A percentile compares a stretch with the other conserved stretches of the same genome.
Evolutionary conservation across 2,329 filamentous ascomycete species (phyloP).

Genomic region (Ophiostoma australiae): DNA sequence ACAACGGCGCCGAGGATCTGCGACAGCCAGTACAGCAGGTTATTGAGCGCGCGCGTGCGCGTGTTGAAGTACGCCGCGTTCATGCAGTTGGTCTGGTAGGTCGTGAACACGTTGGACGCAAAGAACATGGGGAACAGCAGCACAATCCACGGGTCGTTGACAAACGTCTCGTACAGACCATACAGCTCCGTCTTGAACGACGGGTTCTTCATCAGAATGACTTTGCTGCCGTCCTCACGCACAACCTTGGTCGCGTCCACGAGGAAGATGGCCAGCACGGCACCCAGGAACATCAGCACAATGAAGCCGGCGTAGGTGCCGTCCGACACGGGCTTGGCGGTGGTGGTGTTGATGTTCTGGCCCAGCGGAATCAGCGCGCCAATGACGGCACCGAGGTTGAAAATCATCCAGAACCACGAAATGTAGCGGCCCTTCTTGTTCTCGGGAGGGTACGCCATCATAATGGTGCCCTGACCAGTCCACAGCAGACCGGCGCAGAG

Average conservation of each 20-base stretch:
- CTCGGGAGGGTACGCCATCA: slow-evolving; percentile 86
- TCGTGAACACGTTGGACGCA: slow-evolving; percentile 75
- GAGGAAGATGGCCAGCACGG: slow-evolving; percentile 62
- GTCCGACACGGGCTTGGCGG: slow-evolving; percentile 35
- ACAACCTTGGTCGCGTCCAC: slow-evolving; percentile 67
- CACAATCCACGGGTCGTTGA: slow-evolving; percentile 66
- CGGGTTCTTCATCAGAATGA: slow-evolving; percentile 88
- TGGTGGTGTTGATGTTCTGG: slow-evolving; percentile 51
- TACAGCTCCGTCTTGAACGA: slow-evolving; percentile 75
- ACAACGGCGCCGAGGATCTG: slow-evolving; percentile 72
- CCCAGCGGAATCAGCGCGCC: slow-evolving; percentile 72
- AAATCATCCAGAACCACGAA: slow-evolving; percentile 90
- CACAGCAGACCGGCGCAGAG: slow-evolving; percentile 75
- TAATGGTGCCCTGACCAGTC: slow-evolving; percentile 78
- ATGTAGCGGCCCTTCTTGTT: slow-evolving; percentile 81
- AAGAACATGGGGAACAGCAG: slow-evolving; percentile 78
- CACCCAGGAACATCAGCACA: slow-evolving; percentile 36
- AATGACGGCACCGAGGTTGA: slow-evolving; percentile 86
- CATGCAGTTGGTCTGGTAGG: slow-evolving; percentile 66
- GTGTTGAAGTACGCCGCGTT: slow-evolving; percentile 67
- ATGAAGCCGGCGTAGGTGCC: slow-evolving; percentile 31
- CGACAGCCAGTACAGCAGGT: slow-evolving; percentile 69
- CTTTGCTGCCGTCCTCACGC: slow-evolving; percentile 69
- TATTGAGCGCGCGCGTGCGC: slow-evolving; percentile 69
- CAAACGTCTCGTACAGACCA: slow-evolving; percentile 70